Evolutionary conservation across 2,329 filamentous ascomycete species (phyloP).

Genomic region (Beauveria brongniartii): DNA sequence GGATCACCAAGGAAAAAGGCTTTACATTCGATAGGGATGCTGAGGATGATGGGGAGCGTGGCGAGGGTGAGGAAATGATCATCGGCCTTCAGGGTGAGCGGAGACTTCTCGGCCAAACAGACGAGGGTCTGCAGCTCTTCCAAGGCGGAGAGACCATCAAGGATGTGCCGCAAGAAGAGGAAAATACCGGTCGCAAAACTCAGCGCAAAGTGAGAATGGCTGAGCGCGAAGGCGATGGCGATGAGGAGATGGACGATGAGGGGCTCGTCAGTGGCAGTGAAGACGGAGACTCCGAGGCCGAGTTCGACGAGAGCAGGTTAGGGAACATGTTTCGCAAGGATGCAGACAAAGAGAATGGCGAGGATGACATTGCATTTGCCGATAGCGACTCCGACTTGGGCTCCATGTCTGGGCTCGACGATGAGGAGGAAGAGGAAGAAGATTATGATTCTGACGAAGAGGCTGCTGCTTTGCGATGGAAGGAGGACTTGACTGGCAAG

Average conservation of each 20-base stretch:
- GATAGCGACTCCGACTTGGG: slow-evolving; percentile 96
- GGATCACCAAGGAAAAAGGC: slow-evolving; percentile 64
- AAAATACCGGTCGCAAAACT: slow-evolving; percentile 54
- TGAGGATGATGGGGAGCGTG: slow-evolving; percentile 60
- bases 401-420: slow-evolving; percentile 60
- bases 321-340: slow-evolving; percentile 53
- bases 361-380: slow-evolving; percentile 78
- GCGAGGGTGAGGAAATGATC: slow-evolving; percentile 93
- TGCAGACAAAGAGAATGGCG: slow-evolving; percentile 41
- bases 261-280: slow-evolving; percentile 45
- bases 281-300: slow-evolving; percentile 44
- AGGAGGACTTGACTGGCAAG: slow-evolving; percentile 71
- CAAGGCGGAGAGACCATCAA: slow-evolving; percentile 64
- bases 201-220: slow-evolving; percentile 50
- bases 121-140: slow-evolving; percentile 80
- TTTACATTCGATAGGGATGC: slow-evolving; percentile 66
- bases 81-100: slow-evolving; percentile 80
- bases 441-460: slow-evolving; percentile 57
- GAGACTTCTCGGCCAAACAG: slow-evolving; percentile 71
- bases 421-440: slow-evolving; percentile 38
- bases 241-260: slow-evolving; percentile 49
- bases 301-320: slow-evolving; percentile 51
- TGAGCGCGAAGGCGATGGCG: slow-evolving; percentile 49
- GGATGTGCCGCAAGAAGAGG: slow-evolving; percentile 37
- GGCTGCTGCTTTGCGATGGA: slow-evolving; percentile 72